Conservation (phyloP, 495 filamentous ascomycete species). For the Talaromyces nanjingensis region DNA sequence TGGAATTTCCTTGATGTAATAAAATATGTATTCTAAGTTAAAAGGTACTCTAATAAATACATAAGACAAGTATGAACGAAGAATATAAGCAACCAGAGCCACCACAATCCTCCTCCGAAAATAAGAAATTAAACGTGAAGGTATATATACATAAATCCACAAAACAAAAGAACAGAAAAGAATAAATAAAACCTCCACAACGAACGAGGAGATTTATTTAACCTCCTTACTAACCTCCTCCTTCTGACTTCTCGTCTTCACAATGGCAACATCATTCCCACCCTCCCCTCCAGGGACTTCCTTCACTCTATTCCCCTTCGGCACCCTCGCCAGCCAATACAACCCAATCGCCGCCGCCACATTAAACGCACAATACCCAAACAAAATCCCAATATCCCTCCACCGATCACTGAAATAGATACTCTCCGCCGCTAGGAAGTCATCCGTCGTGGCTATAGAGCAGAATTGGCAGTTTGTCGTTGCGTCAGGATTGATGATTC, state of each 20-base stretch:
- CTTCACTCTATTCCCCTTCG: slow-evolving; percentile 48
- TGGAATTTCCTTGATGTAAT: background rate
- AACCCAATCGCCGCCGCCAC: slow-evolving; percentile 58
- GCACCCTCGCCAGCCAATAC: slow-evolving; percentile 76
- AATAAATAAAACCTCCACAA: background rate
- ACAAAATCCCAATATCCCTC: slow-evolving; percentile 65
- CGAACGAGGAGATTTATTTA: background rate
- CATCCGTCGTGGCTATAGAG: slow-evolving; percentile 50
- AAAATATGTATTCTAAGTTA: background rate
- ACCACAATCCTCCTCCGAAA: background rate
- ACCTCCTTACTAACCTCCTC: background rate
- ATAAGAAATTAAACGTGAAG: background rate
- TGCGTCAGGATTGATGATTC: slow-evolving; percentile 42
- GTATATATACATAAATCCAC: background rate
- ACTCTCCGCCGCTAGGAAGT: slow-evolving; percentile 45
- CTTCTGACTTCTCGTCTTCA: background rate
- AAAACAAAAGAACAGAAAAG: background rate
- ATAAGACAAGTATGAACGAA: background rate
- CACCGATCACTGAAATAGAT: slow-evolving; percentile 55
- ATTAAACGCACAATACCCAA: slow-evolving; percentile 67
- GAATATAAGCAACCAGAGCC: background rate
- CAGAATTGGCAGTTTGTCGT: slow-evolving; percentile 58
- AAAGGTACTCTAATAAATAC: background rate
- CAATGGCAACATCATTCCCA: background rate
- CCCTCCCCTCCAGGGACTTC: background rate